These are phyloP conservation scores for Penicillium lividum DNA, from an alignment of 495 filamentous ascomycete genomes.

Conservation along the genomic window DNA sequence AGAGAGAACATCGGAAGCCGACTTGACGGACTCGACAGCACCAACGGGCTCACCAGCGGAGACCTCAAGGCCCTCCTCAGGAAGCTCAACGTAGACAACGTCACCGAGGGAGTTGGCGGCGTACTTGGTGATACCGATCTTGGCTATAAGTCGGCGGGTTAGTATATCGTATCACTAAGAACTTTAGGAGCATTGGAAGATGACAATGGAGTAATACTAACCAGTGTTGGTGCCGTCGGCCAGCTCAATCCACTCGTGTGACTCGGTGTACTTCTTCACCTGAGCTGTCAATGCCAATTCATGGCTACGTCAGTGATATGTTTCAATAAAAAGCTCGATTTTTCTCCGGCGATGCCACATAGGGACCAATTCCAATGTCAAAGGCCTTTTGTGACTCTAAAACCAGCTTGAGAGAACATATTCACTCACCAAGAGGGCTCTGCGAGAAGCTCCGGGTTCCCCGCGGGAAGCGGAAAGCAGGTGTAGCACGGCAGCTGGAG, in stretches of 20 bases:
- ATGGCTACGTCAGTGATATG: constrained; percentile 27
- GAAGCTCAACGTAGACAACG: constrained; percentile 95
- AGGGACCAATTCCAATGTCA: constrained; percentile 3
- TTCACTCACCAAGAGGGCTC: constrained; percentile 46
- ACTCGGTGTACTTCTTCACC: constrained; percentile 89
- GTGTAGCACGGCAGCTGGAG: constrained; percentile 38
- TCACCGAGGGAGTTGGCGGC: constrained; percentile 90
- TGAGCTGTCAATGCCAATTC: constrained; percentile 34
- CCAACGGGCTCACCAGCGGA: constrained; percentile 76
- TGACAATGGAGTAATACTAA: constrained; percentile 23
- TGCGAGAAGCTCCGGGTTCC: constrained; percentile 52
- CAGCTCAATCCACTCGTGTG: constrained; percentile 97
- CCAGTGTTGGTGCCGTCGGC: constrained; percentile 64
- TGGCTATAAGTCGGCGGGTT: constrained; percentile 47
- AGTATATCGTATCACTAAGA: not conserved
- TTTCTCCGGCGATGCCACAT: not conserved
- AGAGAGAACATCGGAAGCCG: constrained; percentile 91
- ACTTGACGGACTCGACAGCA: constrained; percentile 97
- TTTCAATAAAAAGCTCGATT: constrained; percentile 8
- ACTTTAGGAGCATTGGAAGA: not conserved
- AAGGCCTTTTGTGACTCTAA: constrained; percentile 4
- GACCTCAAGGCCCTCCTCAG: constrained; percentile 62
- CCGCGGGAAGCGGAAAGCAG: constrained; percentile 53
- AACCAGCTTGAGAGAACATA: constrained; percentile 14
- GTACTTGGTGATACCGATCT: constrained; percentile 87